A percentile compares a stretch with the other conserved stretches of the same genome.
phyloP scores from a whole-genome alignment of 2,329 filamentous ascomycete species.

The Colletotrichum abscissum region DNA sequence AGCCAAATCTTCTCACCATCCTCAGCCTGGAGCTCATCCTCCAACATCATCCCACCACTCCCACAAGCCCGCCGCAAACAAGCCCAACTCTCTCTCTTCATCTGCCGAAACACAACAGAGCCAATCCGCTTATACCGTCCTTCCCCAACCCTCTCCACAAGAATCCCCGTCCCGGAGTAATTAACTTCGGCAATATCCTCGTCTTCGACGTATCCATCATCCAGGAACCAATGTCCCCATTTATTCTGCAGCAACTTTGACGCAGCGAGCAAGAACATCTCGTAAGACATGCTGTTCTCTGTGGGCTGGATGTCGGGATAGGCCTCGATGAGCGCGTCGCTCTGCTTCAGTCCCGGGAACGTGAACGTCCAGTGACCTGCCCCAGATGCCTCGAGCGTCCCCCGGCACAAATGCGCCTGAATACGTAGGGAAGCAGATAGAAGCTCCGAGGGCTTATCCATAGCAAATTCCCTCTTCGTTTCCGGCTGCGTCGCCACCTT shows the following conservation, averaged over 20 bases:
- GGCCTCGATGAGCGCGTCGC: background rate
- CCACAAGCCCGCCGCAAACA: background rate
- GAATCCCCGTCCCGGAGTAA: constrained; percentile 3
- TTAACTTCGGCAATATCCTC: background rate
- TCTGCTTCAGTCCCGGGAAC: background rate
- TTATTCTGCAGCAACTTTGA: background rate
- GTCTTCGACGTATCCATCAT: constrained; percentile 1
- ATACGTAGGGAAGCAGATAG: background rate
- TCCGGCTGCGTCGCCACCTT: no score
- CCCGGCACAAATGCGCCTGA: background rate
- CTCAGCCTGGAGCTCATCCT: background rate
- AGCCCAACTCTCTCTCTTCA: background rate
- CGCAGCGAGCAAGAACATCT: background rate
- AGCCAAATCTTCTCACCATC: background rate
- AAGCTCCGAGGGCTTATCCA: background rate
- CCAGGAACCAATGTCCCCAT: background rate
- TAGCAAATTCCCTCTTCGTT: background rate
- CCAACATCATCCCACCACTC: background rate
- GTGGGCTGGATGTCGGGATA: background rate
- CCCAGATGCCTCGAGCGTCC: background rate
- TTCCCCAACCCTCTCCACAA: background rate
- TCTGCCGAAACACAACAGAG: constrained; percentile 1
- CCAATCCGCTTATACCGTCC: background rate
- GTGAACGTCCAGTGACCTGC: background rate
- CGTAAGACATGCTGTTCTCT: background rate